Evolutionary conservation across 2,329 filamentous ascomycete genomes (phyloP).

Genomic region (Elsinoe australis): DNA sequence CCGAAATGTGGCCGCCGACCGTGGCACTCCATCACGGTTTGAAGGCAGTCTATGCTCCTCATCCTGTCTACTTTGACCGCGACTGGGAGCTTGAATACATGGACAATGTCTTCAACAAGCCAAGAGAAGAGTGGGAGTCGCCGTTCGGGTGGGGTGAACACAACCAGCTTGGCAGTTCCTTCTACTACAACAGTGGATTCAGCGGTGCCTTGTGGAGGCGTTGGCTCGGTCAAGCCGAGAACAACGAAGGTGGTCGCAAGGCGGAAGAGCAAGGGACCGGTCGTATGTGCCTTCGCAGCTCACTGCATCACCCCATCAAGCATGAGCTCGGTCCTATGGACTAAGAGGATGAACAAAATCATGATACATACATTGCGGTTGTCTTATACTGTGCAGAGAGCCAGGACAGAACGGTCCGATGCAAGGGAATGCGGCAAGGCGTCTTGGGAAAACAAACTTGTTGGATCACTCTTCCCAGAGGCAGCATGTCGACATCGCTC

Average conservation of each 20-base stretch:
- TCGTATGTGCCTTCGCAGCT: conserved; percentile 40
- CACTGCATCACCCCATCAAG: conserved; percentile 44
- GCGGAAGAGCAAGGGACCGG: conserved; percentile 35
- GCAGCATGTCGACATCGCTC: background rate
- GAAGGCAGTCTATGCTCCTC: conserved; percentile 70
- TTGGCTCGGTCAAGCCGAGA: conserved; percentile 43
- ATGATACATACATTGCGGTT: conserved; percentile 9
- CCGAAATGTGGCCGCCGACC: conserved; percentile 71
- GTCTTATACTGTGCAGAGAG: conserved; percentile 10
- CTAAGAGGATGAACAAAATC: conserved; percentile 13
- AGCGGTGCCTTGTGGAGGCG: conserved; percentile 42
- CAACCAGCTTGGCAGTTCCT: conserved; percentile 44
- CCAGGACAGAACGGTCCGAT: no score
- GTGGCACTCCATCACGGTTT: conserved; percentile 68
- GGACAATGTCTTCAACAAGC: conserved; percentile 44
- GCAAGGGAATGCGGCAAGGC: no score
- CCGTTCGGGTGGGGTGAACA: conserved; percentile 47
- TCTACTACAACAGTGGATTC: conserved; percentile 46
- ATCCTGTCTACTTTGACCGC: conserved; percentile 72
- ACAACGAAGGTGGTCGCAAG: conserved; percentile 32
- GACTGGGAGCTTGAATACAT: conserved; percentile 52
- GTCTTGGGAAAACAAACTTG: conserved; percentile 4
- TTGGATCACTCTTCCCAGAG: conserved; percentile 1
- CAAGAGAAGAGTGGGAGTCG: conserved; percentile 37
- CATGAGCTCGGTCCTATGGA: conserved; percentile 34